Percentiles rank a stretch among this genome's conserved stretches.
Conservation (phyloP, 1,284 basidiomycete species). For the Ustilago loliicola region DNA sequence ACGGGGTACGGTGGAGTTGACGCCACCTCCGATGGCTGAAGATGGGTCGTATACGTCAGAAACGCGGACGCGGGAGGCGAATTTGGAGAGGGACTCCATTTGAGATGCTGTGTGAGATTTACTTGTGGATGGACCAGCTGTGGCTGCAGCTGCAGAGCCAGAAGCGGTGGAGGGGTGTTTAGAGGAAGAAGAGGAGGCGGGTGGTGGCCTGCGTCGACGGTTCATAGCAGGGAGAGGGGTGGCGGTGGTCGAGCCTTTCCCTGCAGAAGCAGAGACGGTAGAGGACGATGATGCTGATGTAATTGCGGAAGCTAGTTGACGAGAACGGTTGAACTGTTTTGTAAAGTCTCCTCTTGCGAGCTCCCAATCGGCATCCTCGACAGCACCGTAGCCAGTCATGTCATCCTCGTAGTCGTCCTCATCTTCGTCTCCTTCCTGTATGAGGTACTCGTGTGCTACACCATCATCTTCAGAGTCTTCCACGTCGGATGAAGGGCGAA, state of each 20-base stretch:
- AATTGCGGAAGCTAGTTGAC: slow-evolving; percentile 61
- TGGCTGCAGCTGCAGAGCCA: slow-evolving; percentile 9
- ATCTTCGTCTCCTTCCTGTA: slow-evolving; percentile 36
- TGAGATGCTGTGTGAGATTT: slow-evolving; percentile 58
- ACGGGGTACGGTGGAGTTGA: slow-evolving; percentile 63
- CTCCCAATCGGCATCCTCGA: slow-evolving; percentile 70
- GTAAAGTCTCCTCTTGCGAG: slow-evolving; percentile 68
- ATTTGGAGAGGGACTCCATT: slow-evolving; percentile 61
- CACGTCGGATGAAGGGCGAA: slow-evolving; percentile 37
- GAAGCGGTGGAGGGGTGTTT: background rate
- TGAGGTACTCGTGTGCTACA: background rate
- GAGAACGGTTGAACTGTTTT: slow-evolving; percentile 68
- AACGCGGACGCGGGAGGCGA: slow-evolving; percentile 61
- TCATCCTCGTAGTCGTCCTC: slow-evolving; percentile 50
- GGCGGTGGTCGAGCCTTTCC: slow-evolving; percentile 2
- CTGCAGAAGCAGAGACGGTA: slow-evolving; percentile 17
- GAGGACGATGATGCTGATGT: slow-evolving; percentile 12
- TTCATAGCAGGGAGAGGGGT: slow-evolving; percentile 58
- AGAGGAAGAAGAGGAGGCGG: slow-evolving; percentile 7
- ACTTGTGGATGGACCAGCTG: slow-evolving; percentile 25
- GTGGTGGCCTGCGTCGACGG: slow-evolving; percentile 31
- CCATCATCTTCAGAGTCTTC: slow-evolving; percentile 36
- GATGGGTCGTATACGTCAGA: slow-evolving; percentile 65
- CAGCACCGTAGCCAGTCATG: slow-evolving; percentile 45
- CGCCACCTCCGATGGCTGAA: slow-evolving; percentile 60